Conservation (phyloP, 2,329 filamentous ascomycete species). For the Paecilomyces niveus region DNA sequence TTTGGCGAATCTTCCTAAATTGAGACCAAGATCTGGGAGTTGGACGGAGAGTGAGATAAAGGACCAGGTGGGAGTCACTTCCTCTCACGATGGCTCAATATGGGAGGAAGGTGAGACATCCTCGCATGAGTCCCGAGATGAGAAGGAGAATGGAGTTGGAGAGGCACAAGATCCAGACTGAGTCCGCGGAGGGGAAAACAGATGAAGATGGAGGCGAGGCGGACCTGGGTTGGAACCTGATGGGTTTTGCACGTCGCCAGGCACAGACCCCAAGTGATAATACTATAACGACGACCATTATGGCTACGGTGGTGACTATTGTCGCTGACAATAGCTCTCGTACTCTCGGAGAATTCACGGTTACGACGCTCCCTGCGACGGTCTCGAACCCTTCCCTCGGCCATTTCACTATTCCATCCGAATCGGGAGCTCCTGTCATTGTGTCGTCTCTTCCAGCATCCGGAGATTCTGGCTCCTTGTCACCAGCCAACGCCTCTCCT, state of each 20-base stretch:
- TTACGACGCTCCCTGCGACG: constrained; percentile 15
- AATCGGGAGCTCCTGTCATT: constrained; percentile 7
- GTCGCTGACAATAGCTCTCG: constrained; percentile 14
- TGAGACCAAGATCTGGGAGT: not conserved
- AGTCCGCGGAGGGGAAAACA: not conserved
- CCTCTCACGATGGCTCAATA: constrained; percentile 8
- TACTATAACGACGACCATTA: constrained; percentile 9
- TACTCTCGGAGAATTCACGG: constrained; percentile 13
- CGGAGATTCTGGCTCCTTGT: not conserved
- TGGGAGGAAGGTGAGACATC: constrained; percentile 2
- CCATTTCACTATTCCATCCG: constrained; percentile 14
- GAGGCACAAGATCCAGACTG: not conserved
- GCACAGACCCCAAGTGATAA: constrained; percentile 5
- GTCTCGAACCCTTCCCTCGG: constrained; percentile 15
- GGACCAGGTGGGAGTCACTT: not conserved
- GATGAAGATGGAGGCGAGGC: not conserved
- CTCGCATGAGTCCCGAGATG: constrained; percentile 3
- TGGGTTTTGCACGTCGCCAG: not conserved
- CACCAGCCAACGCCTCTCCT: not conserved
- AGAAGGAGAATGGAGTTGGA: not conserved
- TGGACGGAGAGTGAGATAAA: not conserved
- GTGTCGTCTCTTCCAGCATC: constrained; percentile 1
- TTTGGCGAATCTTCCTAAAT: not conserved
- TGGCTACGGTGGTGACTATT: constrained; percentile 15
- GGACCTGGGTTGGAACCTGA: not conserved